Conservation (phyloP, 495 filamentous ascomycete genomes). For the Schizothecium vesticola region DNA sequence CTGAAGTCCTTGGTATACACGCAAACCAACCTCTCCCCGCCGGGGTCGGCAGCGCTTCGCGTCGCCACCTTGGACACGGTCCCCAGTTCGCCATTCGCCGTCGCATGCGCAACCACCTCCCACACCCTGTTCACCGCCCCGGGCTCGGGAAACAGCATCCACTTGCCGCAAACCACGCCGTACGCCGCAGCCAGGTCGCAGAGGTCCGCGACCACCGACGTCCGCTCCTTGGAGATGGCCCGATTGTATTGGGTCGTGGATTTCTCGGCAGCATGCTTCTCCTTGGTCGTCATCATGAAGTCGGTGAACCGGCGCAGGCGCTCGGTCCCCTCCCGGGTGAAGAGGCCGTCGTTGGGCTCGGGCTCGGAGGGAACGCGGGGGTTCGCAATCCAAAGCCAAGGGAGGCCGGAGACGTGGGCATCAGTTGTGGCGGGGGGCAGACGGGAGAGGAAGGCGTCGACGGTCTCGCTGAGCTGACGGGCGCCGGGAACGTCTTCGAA, state of each 20-base stretch:
- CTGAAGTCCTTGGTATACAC: constrained; percentile 72
- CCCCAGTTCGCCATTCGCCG: constrained; percentile 60
- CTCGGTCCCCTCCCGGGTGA: constrained; percentile 31
- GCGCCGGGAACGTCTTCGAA: constrained; percentile 38
- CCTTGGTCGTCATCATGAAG: constrained; percentile 23
- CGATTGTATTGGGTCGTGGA: constrained; percentile 21
- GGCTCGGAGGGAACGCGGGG: constrained; percentile 35
- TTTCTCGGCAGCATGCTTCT: background rate
- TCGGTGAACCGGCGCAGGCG: constrained; percentile 31
- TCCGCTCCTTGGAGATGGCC: constrained; percentile 48
- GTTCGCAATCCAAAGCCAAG: constrained; percentile 66
- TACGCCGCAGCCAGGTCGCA: constrained; percentile 44
- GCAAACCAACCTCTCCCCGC: constrained; percentile 56
- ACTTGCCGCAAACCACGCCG: constrained; percentile 38
- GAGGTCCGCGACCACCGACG: constrained; percentile 49
- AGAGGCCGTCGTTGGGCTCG: constrained; percentile 16
- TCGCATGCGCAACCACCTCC: constrained; percentile 57
- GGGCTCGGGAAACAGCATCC: constrained; percentile 70
- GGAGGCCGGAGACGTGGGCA: constrained; percentile 25
- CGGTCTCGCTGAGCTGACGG: constrained; percentile 53
- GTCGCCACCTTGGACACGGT: constrained; percentile 65
- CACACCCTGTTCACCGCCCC: constrained; percentile 58
- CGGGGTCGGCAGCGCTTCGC: constrained; percentile 12
- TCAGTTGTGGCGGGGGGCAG: constrained; percentile 58
- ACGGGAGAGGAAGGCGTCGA: constrained; percentile 57